Conservation (phyloP, 2,329 filamentous ascomycete species). For the Coleophoma crateriformis region DNA sequence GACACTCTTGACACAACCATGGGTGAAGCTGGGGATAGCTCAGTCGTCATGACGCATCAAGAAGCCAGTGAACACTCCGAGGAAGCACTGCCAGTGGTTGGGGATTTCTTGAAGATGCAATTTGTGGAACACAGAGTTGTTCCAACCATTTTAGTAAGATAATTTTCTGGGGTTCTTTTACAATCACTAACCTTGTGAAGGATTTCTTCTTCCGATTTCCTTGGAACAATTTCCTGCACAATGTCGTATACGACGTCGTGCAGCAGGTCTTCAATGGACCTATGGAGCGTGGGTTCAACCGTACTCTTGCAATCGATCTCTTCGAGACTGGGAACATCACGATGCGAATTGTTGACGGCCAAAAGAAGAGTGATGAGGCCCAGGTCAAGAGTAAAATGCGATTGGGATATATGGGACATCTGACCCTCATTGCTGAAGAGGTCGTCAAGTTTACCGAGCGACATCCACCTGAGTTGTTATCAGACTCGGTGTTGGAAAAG, state of each 20-base stretch:
- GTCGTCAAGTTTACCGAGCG: slow-evolving; percentile 98
- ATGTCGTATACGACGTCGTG: slow-evolving; percentile 97
- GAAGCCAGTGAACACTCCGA: slow-evolving; percentile 11
- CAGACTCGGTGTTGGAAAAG: slow-evolving; percentile 76
- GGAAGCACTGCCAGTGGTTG: slow-evolving; percentile 64
- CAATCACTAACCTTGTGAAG: slow-evolving; percentile 36
- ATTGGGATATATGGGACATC: slow-evolving; percentile 96
- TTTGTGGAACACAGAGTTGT: slow-evolving; percentile 94
- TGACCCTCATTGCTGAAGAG: slow-evolving; percentile 95
- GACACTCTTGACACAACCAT: slow-evolving; percentile 25
- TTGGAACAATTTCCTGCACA: slow-evolving; percentile 99
- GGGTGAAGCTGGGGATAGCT: slow-evolving; percentile 25
- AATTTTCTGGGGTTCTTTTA: neutral
- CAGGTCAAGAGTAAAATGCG: slow-evolving; percentile 81
- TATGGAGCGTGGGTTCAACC: slow-evolving; percentile 94
- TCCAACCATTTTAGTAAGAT: slow-evolving; percentile 83
- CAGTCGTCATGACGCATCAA: slow-evolving; percentile 19
- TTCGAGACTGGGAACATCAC: slow-evolving; percentile 90
- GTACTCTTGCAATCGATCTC: slow-evolving; percentile 81
- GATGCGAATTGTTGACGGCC: slow-evolving; percentile 85
- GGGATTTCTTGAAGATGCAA: slow-evolving; percentile 90
- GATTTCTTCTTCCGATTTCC: slow-evolving; percentile 98
- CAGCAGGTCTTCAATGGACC: slow-evolving; percentile 99
- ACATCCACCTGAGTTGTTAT: slow-evolving; percentile 82
- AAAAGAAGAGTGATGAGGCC: slow-evolving; percentile 79